These are phyloP conservation scores for Paraconiothyrium sp. DNA, from an alignment of 2,329 filamentous ascomycete genomes.

Conservation along the genomic window DNA sequence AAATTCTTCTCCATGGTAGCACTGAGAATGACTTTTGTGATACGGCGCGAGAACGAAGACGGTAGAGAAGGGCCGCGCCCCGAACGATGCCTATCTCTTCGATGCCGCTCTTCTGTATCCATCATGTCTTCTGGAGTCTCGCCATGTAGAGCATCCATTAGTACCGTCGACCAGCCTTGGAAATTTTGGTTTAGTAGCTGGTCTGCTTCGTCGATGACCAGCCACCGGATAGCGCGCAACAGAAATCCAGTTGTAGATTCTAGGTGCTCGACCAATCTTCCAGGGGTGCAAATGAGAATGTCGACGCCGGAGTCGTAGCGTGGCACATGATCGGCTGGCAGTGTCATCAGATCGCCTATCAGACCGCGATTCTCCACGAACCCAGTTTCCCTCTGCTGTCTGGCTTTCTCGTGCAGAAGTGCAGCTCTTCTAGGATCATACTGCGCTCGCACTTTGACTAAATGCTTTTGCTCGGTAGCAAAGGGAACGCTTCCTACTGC, in stretches of 20 bases:
- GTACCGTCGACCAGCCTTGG: conserved; percentile 84
- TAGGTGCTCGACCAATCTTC: conserved; percentile 90
- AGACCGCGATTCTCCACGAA: conserved; percentile 49
- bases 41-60: conserved; percentile 46
- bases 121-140: conserved; percentile 59
- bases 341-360: conserved; percentile 49
- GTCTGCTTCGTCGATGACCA: conserved; percentile 94
- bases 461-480: conserved; percentile 67
- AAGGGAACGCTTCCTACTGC: conserved; percentile 84
- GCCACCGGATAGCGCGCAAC: conserved; percentile 81
- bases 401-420: conserved; percentile 54
- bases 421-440: conserved; percentile 73
- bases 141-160: conserved; percentile 68
- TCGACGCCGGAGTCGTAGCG: conserved; percentile 78
- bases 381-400: conserved; percentile 40
- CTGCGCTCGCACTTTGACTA: conserved; percentile 65
- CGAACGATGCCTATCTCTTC: conserved; percentile 51
- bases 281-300: conserved; percentile 89
- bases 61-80: conserved; percentile 44
- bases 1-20: conserved; percentile 92
- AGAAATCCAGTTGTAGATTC: conserved; percentile 84
- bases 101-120: conserved; percentile 63
- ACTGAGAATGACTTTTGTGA: conserved; percentile 86
- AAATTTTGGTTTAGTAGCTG: conserved; percentile 91
- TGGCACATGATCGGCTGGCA: conserved; percentile 70